phyloP scores from a whole-genome alignment of 805 yeast species.

The Candida sphagnicola region DNA sequence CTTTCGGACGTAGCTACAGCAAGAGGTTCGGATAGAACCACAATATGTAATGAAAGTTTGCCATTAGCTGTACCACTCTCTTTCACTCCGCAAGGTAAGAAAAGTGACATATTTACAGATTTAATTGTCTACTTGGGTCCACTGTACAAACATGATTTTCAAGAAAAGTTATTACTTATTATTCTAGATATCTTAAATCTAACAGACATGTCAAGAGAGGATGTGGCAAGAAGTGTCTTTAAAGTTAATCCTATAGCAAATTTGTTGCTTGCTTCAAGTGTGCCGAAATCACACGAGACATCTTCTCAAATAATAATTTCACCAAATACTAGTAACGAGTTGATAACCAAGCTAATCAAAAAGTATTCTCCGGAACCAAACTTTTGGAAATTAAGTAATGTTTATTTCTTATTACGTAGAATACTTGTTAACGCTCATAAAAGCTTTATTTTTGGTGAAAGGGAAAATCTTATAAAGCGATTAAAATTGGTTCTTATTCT shows the following conservation, averaged over 20 bases:
- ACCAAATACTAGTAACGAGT: slow-evolving; percentile 21
- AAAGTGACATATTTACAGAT: slow-evolving; percentile 25
- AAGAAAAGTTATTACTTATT: slow-evolving; percentile 25
- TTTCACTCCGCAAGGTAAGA: slow-evolving; percentile 34
- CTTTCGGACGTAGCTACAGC: slow-evolving; percentile 12
- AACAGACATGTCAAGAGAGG: slow-evolving; percentile 37
- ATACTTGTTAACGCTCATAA: slow-evolving; percentile 19
- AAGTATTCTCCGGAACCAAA: slow-evolving; percentile 14
- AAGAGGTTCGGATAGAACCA: slow-evolving; percentile 10
- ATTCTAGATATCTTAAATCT: slow-evolving; percentile 33
- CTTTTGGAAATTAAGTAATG: slow-evolving; percentile 32
- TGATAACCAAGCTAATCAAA: slow-evolving; percentile 18
- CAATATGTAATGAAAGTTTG: slow-evolving; percentile 28
- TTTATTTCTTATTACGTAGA: slow-evolving; percentile 37
- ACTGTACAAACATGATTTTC: slow-evolving; percentile 17
- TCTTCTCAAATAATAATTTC: slow-evolving; percentile 16
- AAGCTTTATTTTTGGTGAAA: slow-evolving; percentile 18
- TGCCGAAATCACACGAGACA: not conserved
- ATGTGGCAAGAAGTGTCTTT: slow-evolving; percentile 1
- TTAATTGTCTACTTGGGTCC: slow-evolving; percentile 13
- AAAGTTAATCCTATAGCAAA: slow-evolving; percentile 3
- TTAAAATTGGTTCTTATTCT: slow-evolving; percentile 33
- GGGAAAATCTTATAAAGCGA: slow-evolving; percentile 23
- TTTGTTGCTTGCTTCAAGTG: not conserved
- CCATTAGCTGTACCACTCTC: slow-evolving; percentile 42